phyloP scores from a whole-genome alignment of 2,329 filamentous ascomycete genomes.

The Aureobasidium vineae region DNA sequence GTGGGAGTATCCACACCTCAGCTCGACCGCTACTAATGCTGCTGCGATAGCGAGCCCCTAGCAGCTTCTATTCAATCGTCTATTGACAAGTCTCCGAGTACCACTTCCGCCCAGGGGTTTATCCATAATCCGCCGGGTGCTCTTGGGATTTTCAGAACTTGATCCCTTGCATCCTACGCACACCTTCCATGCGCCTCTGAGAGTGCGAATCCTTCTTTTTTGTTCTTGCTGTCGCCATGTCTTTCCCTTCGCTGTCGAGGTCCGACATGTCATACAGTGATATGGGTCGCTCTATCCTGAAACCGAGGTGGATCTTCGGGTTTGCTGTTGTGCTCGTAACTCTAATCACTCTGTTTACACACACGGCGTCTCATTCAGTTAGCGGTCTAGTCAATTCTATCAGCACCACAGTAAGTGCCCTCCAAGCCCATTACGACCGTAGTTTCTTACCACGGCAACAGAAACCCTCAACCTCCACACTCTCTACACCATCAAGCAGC shows the following conservation, averaged over 20 bases:
- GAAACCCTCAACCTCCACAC: slow-evolving; percentile 10
- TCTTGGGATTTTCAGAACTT: neutral
- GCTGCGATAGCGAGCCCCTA: slow-evolving; percentile 1
- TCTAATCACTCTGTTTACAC: slow-evolving; percentile 19
- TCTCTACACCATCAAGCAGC: neutral
- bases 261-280: slow-evolving; percentile 15
- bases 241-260: neutral
- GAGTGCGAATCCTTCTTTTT: neutral
- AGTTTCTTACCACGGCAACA: neutral
- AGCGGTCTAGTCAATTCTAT: neutral
- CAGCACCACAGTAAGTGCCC: neutral
- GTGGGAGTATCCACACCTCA: neutral
- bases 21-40: slow-evolving; percentile 2
- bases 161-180: slow-evolving; percentile 6
- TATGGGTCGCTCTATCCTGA: slow-evolving; percentile 12
- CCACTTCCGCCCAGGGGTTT: neutral
- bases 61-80: neutral
- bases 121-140: slow-evolving; percentile 6
- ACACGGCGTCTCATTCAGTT: slow-evolving; percentile 3
- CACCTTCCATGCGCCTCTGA: neutral
- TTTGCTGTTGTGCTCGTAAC: slow-evolving; percentile 17
- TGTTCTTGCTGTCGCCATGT: neutral
- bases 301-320: slow-evolving; percentile 21
- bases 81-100: neutral
- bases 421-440: neutral